Evolutionary conservation across 129 eudicot genomes (phyloP).

Genomic region (Artemisia argyi): DNA sequence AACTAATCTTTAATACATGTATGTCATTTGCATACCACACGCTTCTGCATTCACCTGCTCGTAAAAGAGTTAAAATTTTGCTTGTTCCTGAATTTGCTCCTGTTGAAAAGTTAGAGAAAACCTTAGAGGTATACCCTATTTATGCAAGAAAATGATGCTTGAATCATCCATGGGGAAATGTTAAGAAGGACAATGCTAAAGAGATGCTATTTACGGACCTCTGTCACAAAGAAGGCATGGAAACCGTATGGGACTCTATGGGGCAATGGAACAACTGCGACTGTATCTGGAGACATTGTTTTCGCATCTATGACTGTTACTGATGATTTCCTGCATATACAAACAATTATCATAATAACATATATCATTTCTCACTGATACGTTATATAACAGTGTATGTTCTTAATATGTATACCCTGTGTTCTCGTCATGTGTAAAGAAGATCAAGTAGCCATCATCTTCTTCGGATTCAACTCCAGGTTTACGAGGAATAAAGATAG

Average conservation of each 20-base stretch:
- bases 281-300: slow-evolving; percentile 94
- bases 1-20: too few relatives aligned
- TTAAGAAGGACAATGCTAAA: background rate
- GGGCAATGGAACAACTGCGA: slow-evolving; percentile 85
- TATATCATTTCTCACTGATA: background rate
- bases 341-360: slow-evolving; percentile 1
- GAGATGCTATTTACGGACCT: slow-evolving; percentile 52
- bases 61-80: slow-evolving; percentile 34
- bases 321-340: slow-evolving; percentile 61
- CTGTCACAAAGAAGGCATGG: slow-evolving; percentile 97
- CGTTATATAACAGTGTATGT: too few relatives aligned
- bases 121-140: too few relatives aligned
- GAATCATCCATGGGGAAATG: too few relatives aligned
- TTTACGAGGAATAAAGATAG: slow-evolving; percentile 73
- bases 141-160: background rate
- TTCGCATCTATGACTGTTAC: slow-evolving; percentile 87
- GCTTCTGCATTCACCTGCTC: background rate
- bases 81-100: slow-evolving; percentile 81
- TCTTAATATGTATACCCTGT: slow-evolving; percentile 51
- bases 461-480: slow-evolving; percentile 65
- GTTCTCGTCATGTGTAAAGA: slow-evolving; percentile 77
- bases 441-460: slow-evolving; percentile 93
- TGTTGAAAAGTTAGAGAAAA: too few relatives aligned
- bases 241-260: slow-evolving; percentile 92
- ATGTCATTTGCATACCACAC: too few relatives aligned